phyloP scores from a whole-genome alignment of 345 rosid genomes.

The Capsella bursapastoris region DNA sequence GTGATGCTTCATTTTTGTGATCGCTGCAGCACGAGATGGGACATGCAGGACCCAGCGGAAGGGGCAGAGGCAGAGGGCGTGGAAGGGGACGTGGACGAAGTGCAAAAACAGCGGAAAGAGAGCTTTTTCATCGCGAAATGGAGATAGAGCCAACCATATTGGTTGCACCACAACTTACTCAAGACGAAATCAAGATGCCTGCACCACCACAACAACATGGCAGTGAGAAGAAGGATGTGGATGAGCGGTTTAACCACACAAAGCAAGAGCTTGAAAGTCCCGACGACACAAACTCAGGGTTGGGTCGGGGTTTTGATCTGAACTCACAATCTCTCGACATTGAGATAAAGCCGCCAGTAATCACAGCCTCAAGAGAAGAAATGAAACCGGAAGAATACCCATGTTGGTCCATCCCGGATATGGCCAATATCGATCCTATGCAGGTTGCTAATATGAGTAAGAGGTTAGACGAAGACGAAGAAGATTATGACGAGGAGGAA shows the following conservation, averaged over 20 bases:
- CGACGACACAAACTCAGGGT: conserved; percentile 32
- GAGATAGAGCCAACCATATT: conserved; percentile 57
- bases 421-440: conserved; percentile 84
- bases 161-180: conserved; percentile 28
- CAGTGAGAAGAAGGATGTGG: conserved; percentile 27
- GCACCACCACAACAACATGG: conserved; percentile 17
- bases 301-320: conserved; percentile 45
- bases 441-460: conserved; percentile 71
- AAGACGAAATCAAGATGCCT: conserved; percentile 20
- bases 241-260: conserved; percentile 32
- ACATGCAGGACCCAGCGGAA: conserved; percentile 70
- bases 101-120: conserved; percentile 64
- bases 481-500: conserved; percentile 91
- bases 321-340: conserved; percentile 63
- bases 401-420: conserved; percentile 86
- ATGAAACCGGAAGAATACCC: conserved; percentile 59
- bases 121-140: conserved; percentile 61
- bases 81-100: conserved; percentile 95
- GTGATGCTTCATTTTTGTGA: background rate
- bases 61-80: conserved; percentile 94
- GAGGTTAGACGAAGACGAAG: conserved; percentile 85
- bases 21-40: conserved; percentile 68
- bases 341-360: conserved; percentile 51
- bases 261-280: conserved; percentile 50
- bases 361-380: conserved; percentile 28